Conservation (phyloP, 2,329 filamentous ascomycete genomes). For the Cercospora citrullina region DNA sequence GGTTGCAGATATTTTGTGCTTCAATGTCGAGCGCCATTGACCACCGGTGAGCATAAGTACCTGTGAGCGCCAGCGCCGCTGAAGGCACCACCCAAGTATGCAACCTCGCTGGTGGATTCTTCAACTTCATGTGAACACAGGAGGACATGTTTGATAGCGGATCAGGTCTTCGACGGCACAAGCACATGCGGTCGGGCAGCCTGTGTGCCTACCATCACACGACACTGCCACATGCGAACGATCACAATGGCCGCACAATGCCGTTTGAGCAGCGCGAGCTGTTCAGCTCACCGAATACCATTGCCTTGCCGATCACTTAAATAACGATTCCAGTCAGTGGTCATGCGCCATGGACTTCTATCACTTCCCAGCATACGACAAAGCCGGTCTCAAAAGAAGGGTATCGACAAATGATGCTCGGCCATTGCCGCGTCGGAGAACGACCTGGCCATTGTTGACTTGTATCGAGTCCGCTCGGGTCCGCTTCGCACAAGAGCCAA, state of each 20-base stretch:
- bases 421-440: background rate
- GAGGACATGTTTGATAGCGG: background rate
- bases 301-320: background rate
- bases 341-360: background rate
- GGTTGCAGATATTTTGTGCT: background rate
- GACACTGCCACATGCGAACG: background rate
- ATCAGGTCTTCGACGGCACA: background rate
- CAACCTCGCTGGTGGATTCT: background rate
- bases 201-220: background rate
- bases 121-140: background rate
- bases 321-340: background rate
- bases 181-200: background rate
- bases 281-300: background rate
- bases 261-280: background rate
- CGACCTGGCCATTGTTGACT: background rate
- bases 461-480: background rate
- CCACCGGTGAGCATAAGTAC: background rate
- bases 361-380: background rate
- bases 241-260: background rate
- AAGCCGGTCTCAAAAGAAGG: background rate
- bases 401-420: background rate
- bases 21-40: background rate
- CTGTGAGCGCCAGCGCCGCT: background rate
- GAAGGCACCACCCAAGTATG: background rate
- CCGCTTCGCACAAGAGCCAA: background rate